Percentiles rank a stretch among this genome's conserved stretches.
phyloP scores from a whole-genome alignment of 257 asterid genomes.

The Galeopsis tetrahit region DNA sequence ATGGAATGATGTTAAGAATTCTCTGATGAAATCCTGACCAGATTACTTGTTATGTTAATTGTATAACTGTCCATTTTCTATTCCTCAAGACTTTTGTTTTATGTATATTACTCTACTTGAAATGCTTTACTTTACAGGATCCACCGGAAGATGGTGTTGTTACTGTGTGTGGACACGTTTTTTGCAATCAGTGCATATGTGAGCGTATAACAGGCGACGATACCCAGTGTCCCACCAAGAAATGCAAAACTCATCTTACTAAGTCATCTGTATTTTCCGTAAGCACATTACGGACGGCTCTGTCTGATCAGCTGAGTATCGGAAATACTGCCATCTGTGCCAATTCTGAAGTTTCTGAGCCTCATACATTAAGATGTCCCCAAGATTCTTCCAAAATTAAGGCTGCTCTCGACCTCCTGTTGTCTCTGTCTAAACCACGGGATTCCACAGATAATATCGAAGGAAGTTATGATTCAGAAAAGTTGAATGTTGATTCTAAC shows the following conservation, averaged over 20 bases:
- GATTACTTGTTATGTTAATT: neutral
- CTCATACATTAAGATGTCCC: conserved; percentile 43
- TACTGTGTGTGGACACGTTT: conserved; percentile 89
- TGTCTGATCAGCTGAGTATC: conserved; percentile 49
- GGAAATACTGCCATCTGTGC: conserved; percentile 44
- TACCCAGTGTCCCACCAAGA: conserved; percentile 75
- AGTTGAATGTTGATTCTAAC: conserved; percentile 29
- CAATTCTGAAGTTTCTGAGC: conserved; percentile 46
- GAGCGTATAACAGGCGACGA: conserved; percentile 87
- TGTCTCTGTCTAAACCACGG: conserved; percentile 56
- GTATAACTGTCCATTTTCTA: neutral
- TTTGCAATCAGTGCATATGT: conserved; percentile 91
- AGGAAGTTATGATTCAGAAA: conserved; percentile 38
- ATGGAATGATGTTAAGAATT: conserved; percentile 4
- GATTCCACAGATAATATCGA: conserved; percentile 39
- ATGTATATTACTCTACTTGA: conserved; percentile 9
- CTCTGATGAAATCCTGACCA: neutral
- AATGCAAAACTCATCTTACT: conserved; percentile 69
- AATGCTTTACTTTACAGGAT: conserved; percentile 57
- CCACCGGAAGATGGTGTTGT: conserved; percentile 98
- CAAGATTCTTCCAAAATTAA: conserved; percentile 84
- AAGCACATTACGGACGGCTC: conserved; percentile 58
- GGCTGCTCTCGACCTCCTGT: conserved; percentile 80
- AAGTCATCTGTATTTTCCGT: conserved; percentile 64
- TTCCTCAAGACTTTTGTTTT: neutral